phyloP scores from a whole-genome alignment of 2,329 filamentous ascomycete species.

The Aspergillus ibericus region DNA sequence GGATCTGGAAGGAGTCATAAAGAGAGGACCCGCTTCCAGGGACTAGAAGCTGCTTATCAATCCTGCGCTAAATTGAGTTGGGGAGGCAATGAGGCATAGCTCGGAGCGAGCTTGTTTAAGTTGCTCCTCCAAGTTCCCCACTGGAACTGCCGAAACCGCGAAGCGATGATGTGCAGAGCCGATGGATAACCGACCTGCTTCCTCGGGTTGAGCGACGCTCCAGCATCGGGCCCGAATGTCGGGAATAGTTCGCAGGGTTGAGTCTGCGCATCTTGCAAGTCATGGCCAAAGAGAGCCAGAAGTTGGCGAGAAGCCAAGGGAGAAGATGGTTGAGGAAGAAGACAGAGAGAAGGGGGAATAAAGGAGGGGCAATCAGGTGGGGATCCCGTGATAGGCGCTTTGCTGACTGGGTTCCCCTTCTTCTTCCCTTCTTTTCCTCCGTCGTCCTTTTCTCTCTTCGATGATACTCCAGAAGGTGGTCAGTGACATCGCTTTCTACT shows the following conservation, averaged over 20 bases:
- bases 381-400: background rate
- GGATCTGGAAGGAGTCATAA: background rate
- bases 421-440: no score
- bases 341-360: background rate
- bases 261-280: background rate
- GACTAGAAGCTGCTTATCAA: background rate
- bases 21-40: background rate
- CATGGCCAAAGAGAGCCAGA: background rate
- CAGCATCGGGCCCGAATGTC: background rate
- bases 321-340: no score
- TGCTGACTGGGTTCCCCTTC: no score
- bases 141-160: slow-evolving; percentile 20
- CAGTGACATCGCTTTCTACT: background rate
- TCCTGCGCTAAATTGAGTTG: background rate
- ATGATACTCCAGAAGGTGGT: background rate
- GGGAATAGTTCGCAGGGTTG: background rate
- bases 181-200: slow-evolving; percentile 17
- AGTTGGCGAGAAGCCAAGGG: background rate
- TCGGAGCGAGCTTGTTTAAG: background rate
- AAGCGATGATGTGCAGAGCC: slow-evolving; percentile 19
- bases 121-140: background rate
- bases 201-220: background rate
- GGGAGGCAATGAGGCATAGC: background rate
- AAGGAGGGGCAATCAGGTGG: background rate
- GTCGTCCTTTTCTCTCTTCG: background rate